phyloP scores from a whole-genome alignment of 2,329 filamentous ascomycete species.

The Ilyonectria robusta region DNA sequence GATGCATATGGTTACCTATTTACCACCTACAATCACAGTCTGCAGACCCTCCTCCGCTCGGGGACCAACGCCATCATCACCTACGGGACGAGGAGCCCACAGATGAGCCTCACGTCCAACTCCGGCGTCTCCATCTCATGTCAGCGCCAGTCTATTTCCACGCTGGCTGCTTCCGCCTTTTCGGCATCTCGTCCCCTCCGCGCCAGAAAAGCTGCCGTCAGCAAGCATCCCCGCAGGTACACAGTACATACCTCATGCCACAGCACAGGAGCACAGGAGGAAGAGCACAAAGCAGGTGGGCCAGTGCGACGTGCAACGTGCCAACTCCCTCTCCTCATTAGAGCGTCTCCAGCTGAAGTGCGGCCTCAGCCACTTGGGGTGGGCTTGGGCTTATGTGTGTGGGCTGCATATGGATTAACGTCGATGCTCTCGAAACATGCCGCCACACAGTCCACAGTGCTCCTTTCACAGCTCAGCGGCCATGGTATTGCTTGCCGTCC shows the following conservation, averaged over 20 bases:
- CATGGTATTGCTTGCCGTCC: too few species aligned
- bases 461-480: too few species aligned
- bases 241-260: conserved; percentile 36
- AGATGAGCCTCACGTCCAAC: background rate
- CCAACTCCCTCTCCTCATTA: background rate
- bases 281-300: background rate
- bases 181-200: conserved; percentile 3
- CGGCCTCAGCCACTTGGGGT: conserved; percentile 25
- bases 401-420: background rate
- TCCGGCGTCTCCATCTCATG: conserved; percentile 18
- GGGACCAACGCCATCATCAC: background rate
- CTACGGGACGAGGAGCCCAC: background rate
- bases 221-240: conserved; percentile 8
- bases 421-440: background rate
- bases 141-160: conserved; percentile 28
- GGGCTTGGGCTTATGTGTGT: conserved; percentile 30
- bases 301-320: conserved; percentile 12
- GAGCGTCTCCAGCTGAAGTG: background rate
- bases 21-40: background rate
- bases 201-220: conserved; percentile 4
- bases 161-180: conserved; percentile 10
- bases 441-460: too few species aligned
- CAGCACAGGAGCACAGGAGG: background rate
- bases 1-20: too few species aligned
- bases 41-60: background rate